phyloP scores from a whole-genome alignment of 2,329 filamentous ascomycete species.

The Plenodomus tracheiphilus region DNA sequence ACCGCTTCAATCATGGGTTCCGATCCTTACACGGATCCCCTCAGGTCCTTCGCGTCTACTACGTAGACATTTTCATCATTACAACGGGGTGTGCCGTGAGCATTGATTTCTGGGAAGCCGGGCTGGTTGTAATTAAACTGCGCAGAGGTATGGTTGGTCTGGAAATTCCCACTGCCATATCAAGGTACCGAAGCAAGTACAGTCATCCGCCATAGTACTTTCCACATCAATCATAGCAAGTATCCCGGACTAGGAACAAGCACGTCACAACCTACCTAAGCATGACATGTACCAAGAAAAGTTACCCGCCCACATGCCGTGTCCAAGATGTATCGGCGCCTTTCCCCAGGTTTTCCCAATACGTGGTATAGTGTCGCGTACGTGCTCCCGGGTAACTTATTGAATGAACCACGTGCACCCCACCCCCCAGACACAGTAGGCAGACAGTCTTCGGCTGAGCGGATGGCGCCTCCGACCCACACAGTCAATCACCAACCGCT shows the following conservation, averaged over 20 bases:
- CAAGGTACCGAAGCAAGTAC: neutral
- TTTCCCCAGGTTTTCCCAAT: neutral
- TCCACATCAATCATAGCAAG: neutral
- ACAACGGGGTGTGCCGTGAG: neutral
- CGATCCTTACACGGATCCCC: neutral
- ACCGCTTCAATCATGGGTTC: neutral
- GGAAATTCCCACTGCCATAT: neutral
- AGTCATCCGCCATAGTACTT: neutral
- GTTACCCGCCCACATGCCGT: neutral
- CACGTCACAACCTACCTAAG: neutral
- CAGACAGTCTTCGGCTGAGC: constrained; percentile 15
- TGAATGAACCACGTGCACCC: too few species aligned
- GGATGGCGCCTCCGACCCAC: constrained; percentile 4
- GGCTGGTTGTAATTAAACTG: neutral
- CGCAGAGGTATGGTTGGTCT: neutral
- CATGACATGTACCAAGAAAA: neutral
- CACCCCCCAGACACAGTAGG: too few species aligned
- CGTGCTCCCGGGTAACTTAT: too few species aligned
- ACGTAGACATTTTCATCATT: neutral
- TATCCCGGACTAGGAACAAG: neutral
- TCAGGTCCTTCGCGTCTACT: neutral
- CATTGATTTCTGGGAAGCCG: neutral
- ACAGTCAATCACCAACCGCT: neutral
- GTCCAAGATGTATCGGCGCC: neutral
- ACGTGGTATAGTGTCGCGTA: neutral